Conservation (phyloP, 441 rosid genomes). For the Arabidopsis hybrid region DNA sequence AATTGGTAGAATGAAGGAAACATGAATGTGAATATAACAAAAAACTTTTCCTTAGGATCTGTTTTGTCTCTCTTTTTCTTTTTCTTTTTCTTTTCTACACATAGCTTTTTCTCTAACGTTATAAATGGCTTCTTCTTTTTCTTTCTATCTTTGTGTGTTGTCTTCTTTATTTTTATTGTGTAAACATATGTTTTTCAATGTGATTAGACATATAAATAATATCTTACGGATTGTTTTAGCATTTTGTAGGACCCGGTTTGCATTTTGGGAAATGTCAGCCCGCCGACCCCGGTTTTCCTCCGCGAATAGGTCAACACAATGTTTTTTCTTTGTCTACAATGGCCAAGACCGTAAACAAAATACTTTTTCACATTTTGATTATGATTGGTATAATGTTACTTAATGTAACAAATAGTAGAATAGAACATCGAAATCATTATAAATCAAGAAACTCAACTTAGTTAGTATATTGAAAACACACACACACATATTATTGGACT, state of each 20-base stretch:
- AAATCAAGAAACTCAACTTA: neutral
- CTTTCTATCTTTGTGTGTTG: constrained; percentile 36
- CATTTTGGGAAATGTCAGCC: constrained; percentile 29
- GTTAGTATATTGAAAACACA: neutral
- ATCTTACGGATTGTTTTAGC: neutral
- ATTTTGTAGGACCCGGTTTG: constrained; percentile 33
- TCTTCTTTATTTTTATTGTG: neutral
- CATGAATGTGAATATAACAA: constrained; percentile 27
- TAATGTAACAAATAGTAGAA: neutral
- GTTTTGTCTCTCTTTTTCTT: constrained; percentile 17
- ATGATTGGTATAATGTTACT: neutral
- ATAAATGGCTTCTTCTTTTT: neutral
- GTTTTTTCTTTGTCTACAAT: neutral
- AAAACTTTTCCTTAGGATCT: constrained; percentile 9
- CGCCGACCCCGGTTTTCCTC: constrained; percentile 22
- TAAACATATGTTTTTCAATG: constrained; percentile 27
- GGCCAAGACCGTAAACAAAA: constrained; percentile 8
- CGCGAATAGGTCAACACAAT: constrained; percentile 31
- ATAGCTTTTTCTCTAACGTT: constrained; percentile 28
- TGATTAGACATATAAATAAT: constrained; percentile 23
- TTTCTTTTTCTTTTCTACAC: constrained; percentile 23
- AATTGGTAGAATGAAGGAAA: constrained; percentile 15
- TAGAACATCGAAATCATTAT: neutral
- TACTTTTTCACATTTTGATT: constrained; percentile 19
- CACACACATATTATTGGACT: neutral